Conservation (phyloP, 306 rosid genomes). For the Malus asiatica region DNA sequence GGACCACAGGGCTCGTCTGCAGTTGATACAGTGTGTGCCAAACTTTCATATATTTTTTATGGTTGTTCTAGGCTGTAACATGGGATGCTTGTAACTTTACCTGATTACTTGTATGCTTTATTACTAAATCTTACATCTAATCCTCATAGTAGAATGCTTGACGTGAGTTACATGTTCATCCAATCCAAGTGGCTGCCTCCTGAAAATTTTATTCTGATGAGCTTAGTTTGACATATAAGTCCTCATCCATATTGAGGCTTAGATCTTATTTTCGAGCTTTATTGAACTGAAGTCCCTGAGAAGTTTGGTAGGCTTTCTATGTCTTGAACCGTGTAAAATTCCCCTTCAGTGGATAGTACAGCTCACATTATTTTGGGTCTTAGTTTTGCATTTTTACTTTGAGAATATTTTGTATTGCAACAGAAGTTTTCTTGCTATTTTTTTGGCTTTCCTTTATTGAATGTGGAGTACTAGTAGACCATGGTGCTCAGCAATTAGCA, state of each 20-base stretch:
- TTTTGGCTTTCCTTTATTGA: not conserved
- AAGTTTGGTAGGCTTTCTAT: not conserved
- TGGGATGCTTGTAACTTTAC: not conserved
- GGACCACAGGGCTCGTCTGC: conserved; percentile 36
- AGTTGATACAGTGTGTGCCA: conserved; percentile 36
- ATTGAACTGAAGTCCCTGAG: not conserved
- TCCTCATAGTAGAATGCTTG: not conserved
- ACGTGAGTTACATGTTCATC: not conserved
- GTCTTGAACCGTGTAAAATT: not conserved
- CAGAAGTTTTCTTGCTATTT: not conserved
- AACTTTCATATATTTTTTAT: not conserved
- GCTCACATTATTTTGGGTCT: not conserved
- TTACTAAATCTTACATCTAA: no score
- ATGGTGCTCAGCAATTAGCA: not conserved
- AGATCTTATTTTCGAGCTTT: not conserved
- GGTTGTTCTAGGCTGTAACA: not conserved
- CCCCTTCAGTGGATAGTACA: not conserved
- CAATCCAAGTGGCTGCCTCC: not conserved
- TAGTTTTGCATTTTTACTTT: not conserved
- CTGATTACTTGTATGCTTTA: not conserved
- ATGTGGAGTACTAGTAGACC: not conserved
- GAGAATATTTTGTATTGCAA: not conserved
- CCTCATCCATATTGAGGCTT: not conserved
- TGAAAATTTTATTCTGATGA: not conserved
- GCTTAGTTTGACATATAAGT: not conserved